Base-by-base conservation (phyloP, 164 flowering plant species). In the Echeveria elegans region DNA sequence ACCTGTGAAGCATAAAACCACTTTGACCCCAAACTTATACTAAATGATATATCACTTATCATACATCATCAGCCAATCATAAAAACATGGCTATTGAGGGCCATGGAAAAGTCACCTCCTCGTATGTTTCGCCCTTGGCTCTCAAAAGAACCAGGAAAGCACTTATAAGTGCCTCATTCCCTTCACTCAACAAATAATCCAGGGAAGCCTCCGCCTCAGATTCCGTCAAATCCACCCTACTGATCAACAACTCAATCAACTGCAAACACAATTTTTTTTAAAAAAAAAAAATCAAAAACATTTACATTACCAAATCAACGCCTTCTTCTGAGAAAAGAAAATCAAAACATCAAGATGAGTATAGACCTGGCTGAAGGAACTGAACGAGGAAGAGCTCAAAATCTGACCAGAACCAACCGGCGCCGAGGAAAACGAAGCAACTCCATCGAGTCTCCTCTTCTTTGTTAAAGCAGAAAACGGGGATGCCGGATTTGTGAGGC, bases 71-170 rank as follows among this genome's bases (percentile, higher is more conserved):
- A 24, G 23, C 30, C 1, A 38, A 38, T 8, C 41, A 38, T 10
- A 10, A 63, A n/a, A n/a, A n/a, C n/a, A n/a, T n/a, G n/a, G n/a
- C n/a, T n/a, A n/a, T n/a, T n/a, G n/a, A 18, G 34, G 6, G 28
- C 28, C 58, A 19, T 63, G 2, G 21, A 24, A 50, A 21, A 64
- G 80, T 72, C 75, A 48, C 97, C 76, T 94, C 99, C 76, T 87
- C 93, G 72, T 62, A 94, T 2, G 96, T 91, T 78, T 91, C 99
- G n/a, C 97, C 98, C 79, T 94, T 94, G 71, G 98, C 95, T 81
- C 97, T 86, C 73, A 94, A 71, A 52, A 91, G 78, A 61, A 94
- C 96, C 69, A 94, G 87, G 72, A 91, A 91, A 21, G 96, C 95
- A 73, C 97, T 85, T 52, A 94, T 94, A 72, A 88, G 68, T 0